Base-by-base conservation (phyloP, 2,329 filamentous ascomycete genomes). In the Pyrenochaeta sp. region DNA sequence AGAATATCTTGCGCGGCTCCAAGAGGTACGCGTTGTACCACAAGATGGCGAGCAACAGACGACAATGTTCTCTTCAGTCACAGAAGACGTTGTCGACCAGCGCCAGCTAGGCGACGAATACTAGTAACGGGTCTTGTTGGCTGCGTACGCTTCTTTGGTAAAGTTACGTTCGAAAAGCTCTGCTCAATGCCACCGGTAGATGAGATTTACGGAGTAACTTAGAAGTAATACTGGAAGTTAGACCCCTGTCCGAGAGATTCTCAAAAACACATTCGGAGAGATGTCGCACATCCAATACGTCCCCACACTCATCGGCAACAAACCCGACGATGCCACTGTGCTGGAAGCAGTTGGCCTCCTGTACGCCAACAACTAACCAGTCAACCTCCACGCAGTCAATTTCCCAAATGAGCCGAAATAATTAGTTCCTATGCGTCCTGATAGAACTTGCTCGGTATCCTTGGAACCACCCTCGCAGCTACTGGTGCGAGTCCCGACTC, bases 391-490 rank as follows among this genome's bases (percentile, higher is more conserved):
- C 11, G 35, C 37, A 4, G 28, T 46, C 17, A 53, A 49, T 15
- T 43, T 44, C 15, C 38, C 42, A 10, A 29, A 9, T 18, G 35
- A 49, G 13, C 26, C 41, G 7, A 48, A 40, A 5, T n/a, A n/a
- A n/a, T n/a, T 24, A 43, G 13, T n/a, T 31, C 9, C 28, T 38
- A 10, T 39, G 36, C 7, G 35, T 42, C 5, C 44, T 40, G 8
- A 51, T 41, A 1, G 49, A 62, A 18, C 60, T 72, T 1, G 67
- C 69, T 3, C 47, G 45, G 3, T 72, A 72, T 30, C 44, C 55
- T 1, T 73, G 65, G 60, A 65, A 71, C 40, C 67, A 70, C 39
- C 41, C 54, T 3, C 52, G 46, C 4, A 40, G 44, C 9, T 66
- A 61, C 45, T 70, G 63, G 63, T 39, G 41, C 22, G 61, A 65